A percentile compares a stretch with the other conserved stretches of the same genome.
These are phyloP conservation scores for Neoarthrinium moseri DNA, from an alignment of 2,329 filamentous ascomycete genomes.

Conservation along the genomic window DNA sequence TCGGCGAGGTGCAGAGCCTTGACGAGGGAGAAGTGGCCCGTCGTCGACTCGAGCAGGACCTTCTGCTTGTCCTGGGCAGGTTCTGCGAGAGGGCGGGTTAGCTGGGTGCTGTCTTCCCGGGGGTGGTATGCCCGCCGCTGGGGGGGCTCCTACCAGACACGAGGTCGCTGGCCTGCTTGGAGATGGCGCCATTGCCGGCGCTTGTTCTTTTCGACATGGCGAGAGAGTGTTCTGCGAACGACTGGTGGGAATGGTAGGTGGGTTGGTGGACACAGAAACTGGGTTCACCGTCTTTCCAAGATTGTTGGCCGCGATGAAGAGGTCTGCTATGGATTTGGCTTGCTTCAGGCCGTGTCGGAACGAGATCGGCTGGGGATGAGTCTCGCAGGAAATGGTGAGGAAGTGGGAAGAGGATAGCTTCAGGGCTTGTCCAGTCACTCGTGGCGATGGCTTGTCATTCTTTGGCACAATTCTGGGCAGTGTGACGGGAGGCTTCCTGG, in stretches of 20 bases:
- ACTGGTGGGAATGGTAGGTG: not conserved
- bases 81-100: no score
- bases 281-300: not conserved
- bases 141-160: constrained; percentile 37
- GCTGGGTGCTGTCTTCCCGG: no score
- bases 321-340: not conserved
- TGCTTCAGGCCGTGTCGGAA: not conserved
- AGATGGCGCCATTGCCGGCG: constrained; percentile 43
- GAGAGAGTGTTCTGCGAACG: not conserved
- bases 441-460: not conserved
- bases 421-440: not conserved
- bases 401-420: not conserved
- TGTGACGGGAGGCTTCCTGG: no score
- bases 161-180: constrained; percentile 38
- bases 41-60: constrained; percentile 65
- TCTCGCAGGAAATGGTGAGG: no score
- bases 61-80: constrained; percentile 74
- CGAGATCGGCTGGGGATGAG: no score
- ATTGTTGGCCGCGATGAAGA: no score
- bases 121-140: no score
- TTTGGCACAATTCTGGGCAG: not conserved
- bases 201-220: constrained; percentile 65
- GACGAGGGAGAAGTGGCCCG: constrained; percentile 71
- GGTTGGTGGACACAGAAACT: not conserved
- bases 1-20: constrained; percentile 76